Conservation (phyloP, 106 monocot genomes). For the Allium sativum region DNA sequence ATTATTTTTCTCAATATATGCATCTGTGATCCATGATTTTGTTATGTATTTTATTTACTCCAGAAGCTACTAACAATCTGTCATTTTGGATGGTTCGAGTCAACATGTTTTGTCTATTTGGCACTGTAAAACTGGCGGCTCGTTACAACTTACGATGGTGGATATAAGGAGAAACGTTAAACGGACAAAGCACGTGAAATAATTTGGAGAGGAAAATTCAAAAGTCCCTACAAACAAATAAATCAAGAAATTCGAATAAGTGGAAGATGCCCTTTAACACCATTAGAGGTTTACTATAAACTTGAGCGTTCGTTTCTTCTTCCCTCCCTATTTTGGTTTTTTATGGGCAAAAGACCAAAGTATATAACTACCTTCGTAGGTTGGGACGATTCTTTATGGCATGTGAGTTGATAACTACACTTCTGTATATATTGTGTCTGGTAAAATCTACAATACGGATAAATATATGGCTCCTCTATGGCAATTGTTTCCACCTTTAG, state of each 20-base stretch:
- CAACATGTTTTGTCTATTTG: no score
- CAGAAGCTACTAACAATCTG: slow-evolving; percentile 98
- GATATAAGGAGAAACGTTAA: slow-evolving; percentile 61
- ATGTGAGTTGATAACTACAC: slow-evolving; percentile 93
- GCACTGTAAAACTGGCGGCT: no score
- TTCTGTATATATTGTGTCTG: slow-evolving; percentile 82
- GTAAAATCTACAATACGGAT: slow-evolving; percentile 80
- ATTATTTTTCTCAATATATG: no score
- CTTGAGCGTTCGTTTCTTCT: no score
- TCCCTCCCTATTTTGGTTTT: no score
- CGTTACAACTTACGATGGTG: slow-evolving; percentile 94
- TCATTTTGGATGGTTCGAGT: no score
- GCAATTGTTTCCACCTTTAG: slow-evolving; percentile 76
- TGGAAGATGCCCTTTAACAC: slow-evolving; percentile 93
- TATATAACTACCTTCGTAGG: slow-evolving; percentile 30
- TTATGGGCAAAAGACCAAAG: no score
- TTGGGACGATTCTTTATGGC: slow-evolving; percentile 92
- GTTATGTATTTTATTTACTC: not conserved
- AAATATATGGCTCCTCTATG: slow-evolving; percentile 94
- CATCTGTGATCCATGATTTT: no score
- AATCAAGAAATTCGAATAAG: slow-evolving; percentile 51
- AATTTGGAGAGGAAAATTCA: slow-evolving; percentile 93
- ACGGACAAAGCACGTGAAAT: slow-evolving; percentile 92
- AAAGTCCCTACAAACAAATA: slow-evolving; percentile 48
- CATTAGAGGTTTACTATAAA: slow-evolving; percentile 60